Percentiles rank a stretch among this genome's conserved stretches.
phyloP scores from a whole-genome alignment of 352 stramenopile species.

The Phytophthora nicotianae region DNA sequence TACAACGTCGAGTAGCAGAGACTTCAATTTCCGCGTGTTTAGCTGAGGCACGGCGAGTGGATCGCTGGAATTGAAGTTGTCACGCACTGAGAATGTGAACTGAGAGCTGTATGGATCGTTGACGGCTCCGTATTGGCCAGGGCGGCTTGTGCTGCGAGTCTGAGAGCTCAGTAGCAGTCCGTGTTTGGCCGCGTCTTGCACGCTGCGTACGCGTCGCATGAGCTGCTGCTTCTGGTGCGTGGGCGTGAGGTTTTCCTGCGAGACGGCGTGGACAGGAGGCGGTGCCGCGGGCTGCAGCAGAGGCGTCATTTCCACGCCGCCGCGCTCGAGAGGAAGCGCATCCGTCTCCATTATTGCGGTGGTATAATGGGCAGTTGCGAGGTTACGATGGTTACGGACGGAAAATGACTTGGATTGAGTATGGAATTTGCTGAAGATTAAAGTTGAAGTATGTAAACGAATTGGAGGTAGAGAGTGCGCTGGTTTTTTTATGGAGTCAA shows the following conservation, averaged over 20 bases:
- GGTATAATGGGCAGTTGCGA: neutral
- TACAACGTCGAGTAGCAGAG: conserved; percentile 35
- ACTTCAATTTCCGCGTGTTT: conserved; percentile 23
- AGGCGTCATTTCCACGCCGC: conserved; percentile 50
- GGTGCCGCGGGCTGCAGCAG: conserved; percentile 12
- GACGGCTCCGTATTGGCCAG: conserved; percentile 12
- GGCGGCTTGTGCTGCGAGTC: conserved; percentile 16
- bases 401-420: conserved; percentile 7
- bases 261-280: conserved; percentile 39
- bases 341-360: conserved; percentile 46
- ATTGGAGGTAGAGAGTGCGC: too few relatives aligned
- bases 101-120: conserved; percentile 21
- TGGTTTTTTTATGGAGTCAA: too few relatives aligned
- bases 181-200: conserved; percentile 44
- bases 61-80: conserved; percentile 14
- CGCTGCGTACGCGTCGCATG: conserved; percentile 68
- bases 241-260: conserved; percentile 51
- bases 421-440: neutral
- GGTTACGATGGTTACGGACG: neutral
- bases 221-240: conserved; percentile 33
- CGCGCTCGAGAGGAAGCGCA: conserved; percentile 55
- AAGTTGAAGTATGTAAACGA: neutral
- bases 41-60: neutral
- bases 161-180: conserved; percentile 21
- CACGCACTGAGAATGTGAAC: conserved; percentile 23